Base-by-base conservation (phyloP, 2,329 filamentous ascomycete species). In the Dactylellina sp. region DNA sequence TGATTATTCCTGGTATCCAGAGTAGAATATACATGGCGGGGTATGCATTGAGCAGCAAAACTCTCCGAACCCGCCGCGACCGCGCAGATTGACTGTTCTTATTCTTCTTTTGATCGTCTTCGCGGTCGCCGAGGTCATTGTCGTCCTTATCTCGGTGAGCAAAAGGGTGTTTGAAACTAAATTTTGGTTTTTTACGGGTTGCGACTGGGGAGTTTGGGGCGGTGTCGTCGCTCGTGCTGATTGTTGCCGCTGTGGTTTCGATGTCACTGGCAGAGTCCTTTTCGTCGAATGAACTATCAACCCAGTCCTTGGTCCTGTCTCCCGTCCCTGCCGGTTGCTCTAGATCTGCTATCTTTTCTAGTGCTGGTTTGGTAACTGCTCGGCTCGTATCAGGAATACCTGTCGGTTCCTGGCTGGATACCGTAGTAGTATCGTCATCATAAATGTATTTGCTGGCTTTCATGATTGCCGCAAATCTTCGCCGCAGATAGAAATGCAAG, bases 11-110 rank as follows among this genome's bases (percentile, higher is more conserved):
- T 0, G 81, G 81, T 11, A 82, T 78, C 80, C 80, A 82, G 22
- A 82, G 78, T 3, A 82, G 44, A 49, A 82, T 79, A 75, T 81
- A 82, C 35, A 78, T 78, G 40, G 81, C 79, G 0, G 81, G 81
- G 57, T 82, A 82, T 1, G 80, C 81, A 60, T 81, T 81, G 57
- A 82, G 76, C 5, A 81, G 76, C 24, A 82, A 77, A 71, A 82
- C 78, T 52, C 78, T 79, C 49, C 78, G 77, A 39, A 72, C 60
- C 2, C 56, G 47, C 1, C 56, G 40, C 7, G 56, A 62, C 14
- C 56, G 56, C 5, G 57, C 49, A n/a, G 49, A 44, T 18, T 61
- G 25, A 39, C 20, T 62, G 12, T 71, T 55, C 20, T 50, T 71
- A 18, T 14, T 49, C 14, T 50, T 61, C n/a, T 39, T 37, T n/a